Percentiles rank a stretch among this genome's conserved stretches.
Conservation (phyloP, 352 stramenopile species). For the Phytophthora brassicae region DNA sequence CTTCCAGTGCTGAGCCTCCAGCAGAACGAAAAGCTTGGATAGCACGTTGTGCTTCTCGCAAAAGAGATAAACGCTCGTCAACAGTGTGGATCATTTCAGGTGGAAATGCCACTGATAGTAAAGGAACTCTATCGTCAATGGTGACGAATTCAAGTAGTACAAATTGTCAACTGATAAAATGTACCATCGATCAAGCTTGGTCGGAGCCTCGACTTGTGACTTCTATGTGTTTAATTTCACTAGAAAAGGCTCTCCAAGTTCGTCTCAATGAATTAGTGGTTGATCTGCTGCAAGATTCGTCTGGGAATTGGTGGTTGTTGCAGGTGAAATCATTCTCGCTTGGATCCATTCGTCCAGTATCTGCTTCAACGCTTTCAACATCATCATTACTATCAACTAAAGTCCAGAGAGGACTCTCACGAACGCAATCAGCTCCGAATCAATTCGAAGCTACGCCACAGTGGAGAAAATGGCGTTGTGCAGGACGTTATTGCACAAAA, state of each 20-base stretch:
- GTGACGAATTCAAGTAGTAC: constrained; percentile 26
- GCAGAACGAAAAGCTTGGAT: constrained; percentile 50
- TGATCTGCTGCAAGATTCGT: constrained; percentile 56
- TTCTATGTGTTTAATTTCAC: constrained; percentile 29
- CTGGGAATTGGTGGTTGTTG: constrained; percentile 62
- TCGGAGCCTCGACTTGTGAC: constrained; percentile 40
- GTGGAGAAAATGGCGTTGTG: constrained; percentile 57
- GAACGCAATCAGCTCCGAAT: constrained; percentile 52
- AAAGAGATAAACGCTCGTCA: constrained; percentile 47
- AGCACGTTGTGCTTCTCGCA: constrained; percentile 49
- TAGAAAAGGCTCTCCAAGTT: constrained; percentile 44
- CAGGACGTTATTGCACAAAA: constrained; percentile 38
- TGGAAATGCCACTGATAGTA: constrained; percentile 7
- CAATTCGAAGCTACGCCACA: constrained; percentile 31
- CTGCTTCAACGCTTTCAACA: constrained; percentile 9
- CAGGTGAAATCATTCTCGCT: constrained; percentile 72
- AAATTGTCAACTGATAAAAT: constrained; percentile 65
- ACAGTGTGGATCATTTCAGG: constrained; percentile 63
- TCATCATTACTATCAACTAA: background rate
- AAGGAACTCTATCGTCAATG: background rate
- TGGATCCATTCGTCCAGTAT: constrained; percentile 18
- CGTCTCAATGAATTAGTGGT: constrained; percentile 53
- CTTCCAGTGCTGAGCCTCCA: background rate
- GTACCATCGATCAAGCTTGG: constrained; percentile 54
- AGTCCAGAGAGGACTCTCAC: constrained; percentile 1